phyloP scores from a whole-genome alignment of 1,284 basidiomycete species.

The Moesziomyces sp. region DNA sequence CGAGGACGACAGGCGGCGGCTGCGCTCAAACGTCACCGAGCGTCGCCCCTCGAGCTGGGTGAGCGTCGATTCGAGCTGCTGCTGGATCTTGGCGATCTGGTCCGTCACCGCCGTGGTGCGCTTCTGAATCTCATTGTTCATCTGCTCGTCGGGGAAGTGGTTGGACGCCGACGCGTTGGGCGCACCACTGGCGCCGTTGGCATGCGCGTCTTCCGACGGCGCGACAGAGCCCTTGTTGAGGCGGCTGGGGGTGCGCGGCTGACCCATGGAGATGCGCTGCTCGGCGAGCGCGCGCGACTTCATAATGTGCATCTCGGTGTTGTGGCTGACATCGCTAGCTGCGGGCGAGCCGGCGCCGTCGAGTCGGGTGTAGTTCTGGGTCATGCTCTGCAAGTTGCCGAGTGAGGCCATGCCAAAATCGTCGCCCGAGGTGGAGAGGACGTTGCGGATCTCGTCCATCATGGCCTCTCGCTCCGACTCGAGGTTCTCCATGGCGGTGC shows the following conservation, averaged over 20 bases:
- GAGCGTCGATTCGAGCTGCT: constrained; percentile 62
- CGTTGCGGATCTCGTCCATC: constrained; percentile 64
- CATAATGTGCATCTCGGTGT: constrained; percentile 54
- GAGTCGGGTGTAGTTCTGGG: constrained; percentile 20
- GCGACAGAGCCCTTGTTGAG: constrained; percentile 16
- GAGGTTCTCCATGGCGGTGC: constrained; percentile 56
- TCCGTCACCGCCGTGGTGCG: constrained; percentile 59
- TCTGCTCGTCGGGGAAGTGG: constrained; percentile 64
- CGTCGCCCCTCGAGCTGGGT: constrained; percentile 58
- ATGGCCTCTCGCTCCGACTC: constrained; percentile 60
- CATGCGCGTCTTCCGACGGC: constrained; percentile 10
- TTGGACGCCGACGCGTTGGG: constrained; percentile 29
- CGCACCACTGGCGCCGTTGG: constrained; percentile 9
- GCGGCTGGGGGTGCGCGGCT: constrained; percentile 13
- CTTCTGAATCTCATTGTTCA: constrained; percentile 62
- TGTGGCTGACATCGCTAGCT: constrained; percentile 43
- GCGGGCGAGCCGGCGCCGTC: constrained; percentile 31
- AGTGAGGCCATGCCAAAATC: constrained; percentile 49
- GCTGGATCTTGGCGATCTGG: constrained; percentile 62
- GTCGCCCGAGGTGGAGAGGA: constrained; percentile 42
- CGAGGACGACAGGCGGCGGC: constrained; percentile 35
- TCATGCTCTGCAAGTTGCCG: constrained; percentile 48
- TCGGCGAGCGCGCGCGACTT: constrained; percentile 58
- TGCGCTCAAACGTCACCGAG: constrained; percentile 50
- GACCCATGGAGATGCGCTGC: constrained; percentile 56